Evolutionary conservation across 2,329 filamentous ascomycete species (phyloP).

Genomic region (Cordyceps cateniannulata): DNA sequence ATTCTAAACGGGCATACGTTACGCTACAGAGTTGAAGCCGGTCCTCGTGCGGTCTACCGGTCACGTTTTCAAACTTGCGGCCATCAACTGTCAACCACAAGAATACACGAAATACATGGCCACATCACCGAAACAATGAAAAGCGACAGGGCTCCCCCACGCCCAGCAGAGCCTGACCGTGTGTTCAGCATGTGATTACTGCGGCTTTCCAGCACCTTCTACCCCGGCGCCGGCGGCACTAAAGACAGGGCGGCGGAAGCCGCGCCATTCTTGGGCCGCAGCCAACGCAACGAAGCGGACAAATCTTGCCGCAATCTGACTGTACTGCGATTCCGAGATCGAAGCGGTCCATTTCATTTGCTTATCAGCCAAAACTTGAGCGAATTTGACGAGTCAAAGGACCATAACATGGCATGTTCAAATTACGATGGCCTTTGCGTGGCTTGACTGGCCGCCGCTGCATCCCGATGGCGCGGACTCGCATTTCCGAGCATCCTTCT

Average conservation of each 20-base stretch:
- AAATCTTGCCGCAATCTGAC: slow-evolving; percentile 2
- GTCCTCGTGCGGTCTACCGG: neutral
- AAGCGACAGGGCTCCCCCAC: neutral
- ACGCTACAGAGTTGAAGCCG: neutral
- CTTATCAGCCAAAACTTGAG: neutral
- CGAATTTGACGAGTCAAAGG: neutral
- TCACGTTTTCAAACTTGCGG: neutral
- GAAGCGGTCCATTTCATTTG: neutral
- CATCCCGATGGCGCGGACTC: neutral
- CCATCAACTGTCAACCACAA: neutral
- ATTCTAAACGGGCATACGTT: neutral
- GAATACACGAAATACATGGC: neutral
- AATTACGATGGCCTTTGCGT: neutral
- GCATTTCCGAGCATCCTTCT: slow-evolving; percentile 2
- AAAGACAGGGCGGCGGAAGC: slow-evolving; percentile 1
- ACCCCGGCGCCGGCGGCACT: neutral
- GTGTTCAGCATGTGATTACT: neutral
- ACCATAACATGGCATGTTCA: neutral
- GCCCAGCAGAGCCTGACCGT: neutral
- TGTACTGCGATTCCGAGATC: slow-evolving; percentile 11
- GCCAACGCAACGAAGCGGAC: neutral
- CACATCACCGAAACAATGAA: too few species aligned
- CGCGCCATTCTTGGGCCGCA: neutral
- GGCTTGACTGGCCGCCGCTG: neutral
- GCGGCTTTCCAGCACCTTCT: slow-evolving; percentile 1